phyloP scores from a whole-genome alignment of 768 basidiomycete genomes.

The Suillus americanus region DNA sequence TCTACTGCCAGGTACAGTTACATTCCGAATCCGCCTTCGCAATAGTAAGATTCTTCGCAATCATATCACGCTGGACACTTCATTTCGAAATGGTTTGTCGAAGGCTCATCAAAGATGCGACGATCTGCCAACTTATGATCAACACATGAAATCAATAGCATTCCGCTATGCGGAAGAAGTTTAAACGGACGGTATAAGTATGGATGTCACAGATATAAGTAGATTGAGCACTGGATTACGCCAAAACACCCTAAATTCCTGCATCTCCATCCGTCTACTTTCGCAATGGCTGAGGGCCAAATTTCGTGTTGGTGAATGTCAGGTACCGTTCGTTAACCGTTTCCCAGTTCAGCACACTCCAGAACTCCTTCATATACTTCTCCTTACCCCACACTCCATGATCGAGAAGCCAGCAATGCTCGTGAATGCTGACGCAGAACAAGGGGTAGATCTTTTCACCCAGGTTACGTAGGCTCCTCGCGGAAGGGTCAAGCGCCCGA shows the following conservation, averaged over 20 bases:
- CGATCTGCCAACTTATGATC: slow-evolving; percentile 29
- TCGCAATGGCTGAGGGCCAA: not conserved
- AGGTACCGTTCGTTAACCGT: slow-evolving; percentile 43
- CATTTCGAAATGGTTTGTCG: not conserved
- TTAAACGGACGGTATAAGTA: slow-evolving; percentile 13
- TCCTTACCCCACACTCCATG: slow-evolving; percentile 93
- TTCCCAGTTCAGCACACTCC: slow-evolving; percentile 79
- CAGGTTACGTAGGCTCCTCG: slow-evolving; percentile 26
- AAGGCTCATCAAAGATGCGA: not conserved
- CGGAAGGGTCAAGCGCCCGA: slow-evolving; percentile 6
- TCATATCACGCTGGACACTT: not conserved
- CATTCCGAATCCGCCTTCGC: no score
- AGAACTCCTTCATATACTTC: slow-evolving; percentile 80
- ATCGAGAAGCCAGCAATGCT: slow-evolving; percentile 87
- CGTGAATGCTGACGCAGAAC: slow-evolving; percentile 76
- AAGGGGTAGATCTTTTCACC: slow-evolving; percentile 69
- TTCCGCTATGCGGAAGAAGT: not conserved
- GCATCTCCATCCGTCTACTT: slow-evolving; percentile 1
- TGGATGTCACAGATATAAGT: slow-evolving; percentile 13
- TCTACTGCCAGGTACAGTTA: no score
- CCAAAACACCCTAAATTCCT: slow-evolving; percentile 3
- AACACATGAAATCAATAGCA: not conserved
- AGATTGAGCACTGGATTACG: slow-evolving; percentile 25
- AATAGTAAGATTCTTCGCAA: no score
- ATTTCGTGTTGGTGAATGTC: slow-evolving; percentile 15